Evolutionary conservation across 495 filamentous ascomycete species (phyloP).

Genomic region (Xylaria flabelliformis): DNA sequence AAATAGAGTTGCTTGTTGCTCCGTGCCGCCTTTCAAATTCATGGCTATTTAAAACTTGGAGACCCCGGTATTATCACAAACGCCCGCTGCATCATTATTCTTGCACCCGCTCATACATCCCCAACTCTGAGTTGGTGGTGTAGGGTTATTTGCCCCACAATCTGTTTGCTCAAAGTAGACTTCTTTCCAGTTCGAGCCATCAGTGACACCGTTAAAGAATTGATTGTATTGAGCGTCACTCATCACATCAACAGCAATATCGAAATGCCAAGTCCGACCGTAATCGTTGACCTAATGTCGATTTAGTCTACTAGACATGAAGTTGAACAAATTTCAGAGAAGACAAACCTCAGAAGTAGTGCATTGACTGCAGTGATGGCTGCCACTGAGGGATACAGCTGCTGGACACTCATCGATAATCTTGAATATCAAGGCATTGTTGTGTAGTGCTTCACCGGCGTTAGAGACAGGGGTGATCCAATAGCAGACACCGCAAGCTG

Average conservation of each 20-base stretch:
- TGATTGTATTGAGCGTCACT: background rate
- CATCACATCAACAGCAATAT: background rate
- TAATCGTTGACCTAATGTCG: background rate
- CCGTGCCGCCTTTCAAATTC: background rate
- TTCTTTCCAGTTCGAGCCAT: background rate
- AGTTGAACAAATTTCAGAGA: background rate
- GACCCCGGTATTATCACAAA: background rate
- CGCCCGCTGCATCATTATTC: background rate
- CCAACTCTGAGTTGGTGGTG: background rate
- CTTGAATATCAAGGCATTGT: background rate
- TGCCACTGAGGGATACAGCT: background rate
- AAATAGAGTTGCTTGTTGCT: background rate
- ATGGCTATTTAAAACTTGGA: background rate
- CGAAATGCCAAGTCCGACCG: background rate
- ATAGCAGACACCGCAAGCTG: background rate
- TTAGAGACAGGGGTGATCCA: constrained; percentile 2
- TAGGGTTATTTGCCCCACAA: background rate
- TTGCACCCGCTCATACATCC: background rate
- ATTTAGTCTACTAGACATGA: background rate
- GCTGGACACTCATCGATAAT: background rate
- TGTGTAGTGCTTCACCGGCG: background rate
- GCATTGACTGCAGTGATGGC: constrained; percentile 1
- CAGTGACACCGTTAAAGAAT: constrained; percentile 2
- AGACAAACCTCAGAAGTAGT: background rate
- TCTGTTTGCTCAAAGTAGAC: background rate